Percentiles rank a stretch among this genome's conserved stretches.
Conservation (phyloP, 2,329 filamentous ascomycete species). For the Hymenoscyphus linearis region DNA sequence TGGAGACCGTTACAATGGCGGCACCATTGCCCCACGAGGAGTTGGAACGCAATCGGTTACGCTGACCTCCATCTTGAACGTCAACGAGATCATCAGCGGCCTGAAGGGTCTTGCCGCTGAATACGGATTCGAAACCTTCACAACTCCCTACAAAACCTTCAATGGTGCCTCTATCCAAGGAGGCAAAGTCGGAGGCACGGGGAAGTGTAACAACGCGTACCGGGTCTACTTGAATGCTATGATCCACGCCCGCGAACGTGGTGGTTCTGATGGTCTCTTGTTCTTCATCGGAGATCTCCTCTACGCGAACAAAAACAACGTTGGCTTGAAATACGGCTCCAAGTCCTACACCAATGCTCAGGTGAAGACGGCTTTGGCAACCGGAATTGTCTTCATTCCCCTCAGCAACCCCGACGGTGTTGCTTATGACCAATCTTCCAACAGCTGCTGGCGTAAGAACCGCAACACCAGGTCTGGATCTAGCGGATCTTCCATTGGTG, state of each 20-base stretch:
- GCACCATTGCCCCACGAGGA: conserved; percentile 37
- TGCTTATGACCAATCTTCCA: conserved; percentile 44
- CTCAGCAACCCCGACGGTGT: conserved; percentile 51
- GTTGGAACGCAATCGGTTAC: conserved; percentile 36
- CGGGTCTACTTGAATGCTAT: conserved; percentile 48
- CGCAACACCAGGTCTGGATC: conserved; percentile 40
- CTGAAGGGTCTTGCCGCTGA: conserved; percentile 37
- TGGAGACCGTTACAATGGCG: conserved; percentile 39
- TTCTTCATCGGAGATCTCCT: conserved; percentile 55
- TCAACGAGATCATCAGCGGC: conserved; percentile 38
- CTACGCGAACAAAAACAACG: conserved; percentile 43
- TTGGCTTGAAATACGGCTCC: conserved; percentile 47
- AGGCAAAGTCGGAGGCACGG: conserved; percentile 40
- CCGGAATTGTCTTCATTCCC: conserved; percentile 49
- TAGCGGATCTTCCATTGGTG: conserved; percentile 35
- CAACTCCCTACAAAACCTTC: conserved; percentile 39
- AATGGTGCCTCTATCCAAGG: conserved; percentile 37
- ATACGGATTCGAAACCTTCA: conserved; percentile 37
- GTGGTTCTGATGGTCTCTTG: conserved; percentile 49
- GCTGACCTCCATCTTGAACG: conserved; percentile 38
- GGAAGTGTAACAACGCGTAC: conserved; percentile 38
- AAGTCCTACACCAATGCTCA: conserved; percentile 47
- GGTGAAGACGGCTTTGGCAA: conserved; percentile 45
- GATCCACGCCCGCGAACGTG: conserved; percentile 54
- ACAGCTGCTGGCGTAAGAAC: conserved; percentile 52